Evolutionary conservation across 768 basidiomycete genomes (phyloP), one percentile per base, ranked within the genome.

Genomic region (Tulasnella sp.): DNA sequence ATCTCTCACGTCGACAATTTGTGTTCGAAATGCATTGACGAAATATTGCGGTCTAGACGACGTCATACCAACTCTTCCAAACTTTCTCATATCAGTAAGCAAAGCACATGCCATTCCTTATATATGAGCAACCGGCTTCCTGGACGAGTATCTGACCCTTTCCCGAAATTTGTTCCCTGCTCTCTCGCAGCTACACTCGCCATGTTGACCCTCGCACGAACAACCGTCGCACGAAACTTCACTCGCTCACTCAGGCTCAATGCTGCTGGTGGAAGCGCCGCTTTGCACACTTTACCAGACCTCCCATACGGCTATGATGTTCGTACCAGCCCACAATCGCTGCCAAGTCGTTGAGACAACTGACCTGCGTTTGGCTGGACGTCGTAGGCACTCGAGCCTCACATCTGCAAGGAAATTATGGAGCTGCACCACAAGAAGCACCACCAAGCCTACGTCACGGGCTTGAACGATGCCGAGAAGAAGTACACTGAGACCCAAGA

Each of bases 351-450:
- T 22, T 31, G 77, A 37, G 28, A 74, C 12, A n/a, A 41, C 77
- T 69, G 28, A 80, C 78, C 46, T 58, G 9, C 14, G 3, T 37
- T n/a, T 54, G 54, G 24, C 22, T 54, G 54, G 54, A 54, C 41
- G 48, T 48, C 37, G 72, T 74, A 93, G 93, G 95, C 96, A 14
- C 92, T 99, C 83, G 96, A 98, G 87, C 97, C 97, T 14, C 90
- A 92, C 84, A 97, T 99, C 86, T 94, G 94, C 1, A 89, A 91
- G 83, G 90, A 96, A 85, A 99, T 99, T 82, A 99, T 99, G 97
- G 92, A 89, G 78, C 88, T 98, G 80, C 97, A 98, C 85, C 96
- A 98, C 87, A 89, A 90, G 80, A 96, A 96, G 89, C 89, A 89
- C 83, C 89, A 89, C 85, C 93, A 96, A 87, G 90, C 93, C 24